Conservation (phyloP, 2,329 filamentous ascomycete species). For the Aspergillus sp. region DNA sequence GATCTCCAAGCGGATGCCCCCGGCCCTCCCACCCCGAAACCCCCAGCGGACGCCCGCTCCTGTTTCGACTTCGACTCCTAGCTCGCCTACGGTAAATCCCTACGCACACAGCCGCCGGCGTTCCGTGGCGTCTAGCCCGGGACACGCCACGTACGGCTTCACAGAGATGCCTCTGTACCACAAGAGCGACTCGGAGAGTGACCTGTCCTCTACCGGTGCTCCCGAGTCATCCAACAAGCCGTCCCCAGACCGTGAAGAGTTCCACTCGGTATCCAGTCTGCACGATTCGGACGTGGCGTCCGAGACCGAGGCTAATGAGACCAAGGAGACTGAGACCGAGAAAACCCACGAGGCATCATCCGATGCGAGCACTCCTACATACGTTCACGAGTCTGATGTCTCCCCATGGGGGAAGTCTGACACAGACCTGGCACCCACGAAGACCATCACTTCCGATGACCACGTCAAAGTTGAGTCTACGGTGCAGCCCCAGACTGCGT, state of each 20-base stretch:
- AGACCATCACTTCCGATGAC: conserved; percentile 1
- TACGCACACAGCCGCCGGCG: conserved; percentile 27
- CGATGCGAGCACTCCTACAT: background rate
- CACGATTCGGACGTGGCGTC: conserved; percentile 33
- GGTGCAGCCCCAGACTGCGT: background rate
- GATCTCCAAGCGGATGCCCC: conserved; percentile 76
- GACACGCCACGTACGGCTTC: conserved; percentile 22
- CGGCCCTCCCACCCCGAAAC: conserved; percentile 75
- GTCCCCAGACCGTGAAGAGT: conserved; percentile 39
- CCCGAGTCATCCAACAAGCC: conserved; percentile 18
- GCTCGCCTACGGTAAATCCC: conserved; percentile 28
- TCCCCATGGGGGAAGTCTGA: background rate
- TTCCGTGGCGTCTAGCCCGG: conserved; percentile 26
- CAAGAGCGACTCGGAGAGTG: conserved; percentile 17
- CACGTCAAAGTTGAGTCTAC: background rate
- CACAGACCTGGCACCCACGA: background rate
- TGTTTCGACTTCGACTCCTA: conserved; percentile 25
- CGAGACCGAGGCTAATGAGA: conserved; percentile 5
- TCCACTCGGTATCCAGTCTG: conserved; percentile 43
- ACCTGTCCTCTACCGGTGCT: conserved; percentile 13
- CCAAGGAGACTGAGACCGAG: conserved; percentile 17
- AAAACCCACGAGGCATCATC: conserved; percentile 3
- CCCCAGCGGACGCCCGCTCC: conserved; percentile 47
- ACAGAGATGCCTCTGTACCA: conserved; percentile 20
- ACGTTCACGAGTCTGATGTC: background rate